phyloP scores from a whole-genome alignment of 352 stramenopile genomes.

The Phytophthora litchii region DNA sequence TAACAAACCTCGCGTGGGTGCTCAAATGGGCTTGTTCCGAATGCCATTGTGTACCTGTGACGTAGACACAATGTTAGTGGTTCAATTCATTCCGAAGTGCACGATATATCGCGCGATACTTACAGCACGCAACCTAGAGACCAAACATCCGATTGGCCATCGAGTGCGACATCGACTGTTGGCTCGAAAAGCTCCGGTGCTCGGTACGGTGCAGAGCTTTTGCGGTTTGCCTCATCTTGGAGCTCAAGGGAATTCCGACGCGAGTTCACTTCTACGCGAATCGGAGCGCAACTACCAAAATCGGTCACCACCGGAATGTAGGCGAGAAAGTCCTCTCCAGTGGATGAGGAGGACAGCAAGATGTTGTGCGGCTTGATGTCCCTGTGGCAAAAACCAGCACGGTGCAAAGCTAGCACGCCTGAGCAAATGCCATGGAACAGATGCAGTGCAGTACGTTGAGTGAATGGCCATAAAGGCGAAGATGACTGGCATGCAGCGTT shows the following conservation, averaged over 20 bases:
- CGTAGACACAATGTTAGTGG: constrained; percentile 1
- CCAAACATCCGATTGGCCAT: constrained; percentile 88
- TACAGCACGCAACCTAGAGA: constrained; percentile 85
- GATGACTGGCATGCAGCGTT: constrained; percentile 62
- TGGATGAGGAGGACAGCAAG: constrained; percentile 68
- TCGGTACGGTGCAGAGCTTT: constrained; percentile 83
- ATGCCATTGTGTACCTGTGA: constrained; percentile 82
- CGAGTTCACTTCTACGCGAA: constrained; percentile 71
- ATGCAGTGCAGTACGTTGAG: constrained; percentile 77
- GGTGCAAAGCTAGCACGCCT: constrained; percentile 75
- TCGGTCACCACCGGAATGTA: constrained; percentile 86
- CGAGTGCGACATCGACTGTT: constrained; percentile 58
- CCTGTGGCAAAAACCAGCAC: constrained; percentile 81
- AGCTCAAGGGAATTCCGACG: constrained; percentile 76
- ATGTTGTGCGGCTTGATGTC: constrained; percentile 90
- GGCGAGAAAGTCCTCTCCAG: constrained; percentile 68
- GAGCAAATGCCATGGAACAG: constrained; percentile 87
- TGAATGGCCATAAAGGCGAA: constrained; percentile 84
- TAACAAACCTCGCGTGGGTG: constrained; percentile 62
- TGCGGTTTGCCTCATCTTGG: constrained; percentile 82
- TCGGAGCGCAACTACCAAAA: constrained; percentile 81
- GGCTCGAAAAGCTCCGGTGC: constrained; percentile 88
- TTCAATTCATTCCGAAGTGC: not conserved
- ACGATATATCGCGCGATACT: constrained; percentile 17
- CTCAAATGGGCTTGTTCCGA: constrained; percentile 83